Conservation (phyloP, 2,329 filamentous ascomycete genomes). For the Fusarium sp. region DNA sequence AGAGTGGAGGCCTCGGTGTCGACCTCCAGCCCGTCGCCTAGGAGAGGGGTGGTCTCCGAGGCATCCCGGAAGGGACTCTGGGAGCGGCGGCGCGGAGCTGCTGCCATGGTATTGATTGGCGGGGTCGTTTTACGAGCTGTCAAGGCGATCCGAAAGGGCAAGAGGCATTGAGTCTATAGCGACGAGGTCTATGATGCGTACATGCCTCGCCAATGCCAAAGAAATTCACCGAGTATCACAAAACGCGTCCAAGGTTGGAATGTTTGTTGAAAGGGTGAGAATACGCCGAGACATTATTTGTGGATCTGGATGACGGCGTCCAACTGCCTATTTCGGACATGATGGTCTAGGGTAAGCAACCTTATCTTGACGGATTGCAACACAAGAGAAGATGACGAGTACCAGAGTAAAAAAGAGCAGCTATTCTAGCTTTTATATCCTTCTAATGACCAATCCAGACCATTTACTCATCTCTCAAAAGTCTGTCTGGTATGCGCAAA, state of each 20-base stretch:
- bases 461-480: background rate
- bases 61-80: conserved; percentile 20
- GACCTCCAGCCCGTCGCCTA: conserved; percentile 28
- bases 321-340: conserved; percentile 20
- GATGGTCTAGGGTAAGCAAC: conserved; percentile 14
- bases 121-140: background rate
- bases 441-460: background rate
- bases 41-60: conserved; percentile 36
- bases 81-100: background rate
- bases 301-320: conserved; percentile 16
- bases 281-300: conserved; percentile 3
- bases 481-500: background rate
- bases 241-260: background rate
- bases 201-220: background rate
- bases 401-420: background rate
- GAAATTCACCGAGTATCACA: background rate
- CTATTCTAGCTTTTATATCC: background rate
- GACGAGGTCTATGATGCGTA: background rate
- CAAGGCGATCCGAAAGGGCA: background rate
- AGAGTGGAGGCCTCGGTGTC: conserved; percentile 42
- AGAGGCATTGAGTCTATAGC: background rate
- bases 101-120: conserved; percentile 18
- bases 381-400: background rate
- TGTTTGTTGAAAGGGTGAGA: background rate
- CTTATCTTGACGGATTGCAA: no score